Conservation (phyloP, 2,329 filamentous ascomycete genomes). For the Fusarium azukiicola region DNA sequence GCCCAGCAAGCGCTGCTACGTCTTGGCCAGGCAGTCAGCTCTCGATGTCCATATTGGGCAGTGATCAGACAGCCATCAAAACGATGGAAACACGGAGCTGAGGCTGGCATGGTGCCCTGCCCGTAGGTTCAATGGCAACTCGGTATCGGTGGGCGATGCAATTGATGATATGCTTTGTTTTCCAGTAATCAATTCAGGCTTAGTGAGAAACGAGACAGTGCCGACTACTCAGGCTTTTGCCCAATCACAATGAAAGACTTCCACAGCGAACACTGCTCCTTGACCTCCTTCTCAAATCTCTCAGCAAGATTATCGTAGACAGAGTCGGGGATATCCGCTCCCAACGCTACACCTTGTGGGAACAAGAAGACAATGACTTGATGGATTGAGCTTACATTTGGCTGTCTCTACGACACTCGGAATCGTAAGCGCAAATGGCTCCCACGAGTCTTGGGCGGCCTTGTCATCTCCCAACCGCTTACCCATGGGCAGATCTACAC, state of each 20-base stretch:
- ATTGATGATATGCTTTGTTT: not conserved
- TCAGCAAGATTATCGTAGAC: conserved; percentile 13
- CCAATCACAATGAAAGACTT: conserved; percentile 21
- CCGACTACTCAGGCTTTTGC: conserved; percentile 4
- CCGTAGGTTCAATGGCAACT: not conserved
- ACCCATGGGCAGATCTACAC: conserved; percentile 28
- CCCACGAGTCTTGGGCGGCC: conserved; percentile 2
- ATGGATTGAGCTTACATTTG: conserved; percentile 8
- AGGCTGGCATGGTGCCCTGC: too few species aligned
- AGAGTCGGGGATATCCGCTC: conserved; percentile 11
- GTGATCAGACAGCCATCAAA: not conserved
- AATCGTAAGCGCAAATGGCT: conserved; percentile 29
- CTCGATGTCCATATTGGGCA: not conserved
- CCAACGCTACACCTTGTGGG: conserved; percentile 2
- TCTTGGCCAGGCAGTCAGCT: conserved; percentile 19
- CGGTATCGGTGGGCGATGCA: not conserved
- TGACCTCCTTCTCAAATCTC: conserved; percentile 37
- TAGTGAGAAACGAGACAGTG: too few species aligned
- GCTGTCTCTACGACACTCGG: conserved; percentile 24
- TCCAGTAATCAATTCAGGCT: not conserved
- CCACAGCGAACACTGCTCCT: conserved; percentile 27
- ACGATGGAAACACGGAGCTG: not conserved
- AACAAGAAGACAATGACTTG: too few species aligned
- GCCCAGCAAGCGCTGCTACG: conserved; percentile 4
- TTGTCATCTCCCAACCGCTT: conserved; percentile 21